A percentile compares a stretch with the other conserved stretches of the same genome.
Conservation (phyloP, 2,329 filamentous ascomycete species). For the Trichophyton mentagrophytes region DNA sequence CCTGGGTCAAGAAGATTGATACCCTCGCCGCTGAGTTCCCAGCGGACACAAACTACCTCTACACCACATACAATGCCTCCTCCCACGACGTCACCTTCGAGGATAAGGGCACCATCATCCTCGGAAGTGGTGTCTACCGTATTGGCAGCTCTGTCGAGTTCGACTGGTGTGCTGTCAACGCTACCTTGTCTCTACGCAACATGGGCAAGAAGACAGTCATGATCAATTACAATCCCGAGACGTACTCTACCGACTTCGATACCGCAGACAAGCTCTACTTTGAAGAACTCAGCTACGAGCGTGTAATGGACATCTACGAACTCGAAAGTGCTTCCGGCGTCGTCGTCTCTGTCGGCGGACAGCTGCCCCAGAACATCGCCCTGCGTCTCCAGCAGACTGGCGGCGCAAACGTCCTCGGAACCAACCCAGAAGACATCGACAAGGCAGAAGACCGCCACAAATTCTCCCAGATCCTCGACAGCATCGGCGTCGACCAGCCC, state of each 20-base stretch:
- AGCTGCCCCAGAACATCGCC: constrained; percentile 95
- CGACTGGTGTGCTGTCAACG: constrained; percentile 94
- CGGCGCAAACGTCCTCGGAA: constrained; percentile 81
- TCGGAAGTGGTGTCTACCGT: constrained; percentile 91
- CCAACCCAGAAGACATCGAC: constrained; percentile 87
- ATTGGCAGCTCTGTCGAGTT: constrained; percentile 98
- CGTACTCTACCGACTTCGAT: constrained; percentile 72
- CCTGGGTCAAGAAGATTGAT: constrained; percentile 98
- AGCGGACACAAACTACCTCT: constrained; percentile 86
- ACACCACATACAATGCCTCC: constrained; percentile 94
- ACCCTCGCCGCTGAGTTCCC: constrained; percentile 95
- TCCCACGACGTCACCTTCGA: constrained; percentile 89
- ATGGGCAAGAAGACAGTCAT: constrained; percentile 96
- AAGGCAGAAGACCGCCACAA: constrained; percentile 97
- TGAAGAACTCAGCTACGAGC: constrained; percentile 90
- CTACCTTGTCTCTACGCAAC: constrained; percentile 65
- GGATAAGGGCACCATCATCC: constrained; percentile 76
- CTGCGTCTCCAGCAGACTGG: constrained; percentile 85
- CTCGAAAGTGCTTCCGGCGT: constrained; percentile 74
- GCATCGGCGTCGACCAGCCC: constrained; percentile 91
- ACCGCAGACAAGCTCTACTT: constrained; percentile 88
- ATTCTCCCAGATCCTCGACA: constrained; percentile 94
- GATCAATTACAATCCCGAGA: constrained; percentile 90
- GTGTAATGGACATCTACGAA: constrained; percentile 98
- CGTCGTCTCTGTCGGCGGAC: constrained; percentile 89